These are phyloP conservation scores for Populus alba DNA, from an alignment of 345 rosid species.

Conservation along the genomic window DNA sequence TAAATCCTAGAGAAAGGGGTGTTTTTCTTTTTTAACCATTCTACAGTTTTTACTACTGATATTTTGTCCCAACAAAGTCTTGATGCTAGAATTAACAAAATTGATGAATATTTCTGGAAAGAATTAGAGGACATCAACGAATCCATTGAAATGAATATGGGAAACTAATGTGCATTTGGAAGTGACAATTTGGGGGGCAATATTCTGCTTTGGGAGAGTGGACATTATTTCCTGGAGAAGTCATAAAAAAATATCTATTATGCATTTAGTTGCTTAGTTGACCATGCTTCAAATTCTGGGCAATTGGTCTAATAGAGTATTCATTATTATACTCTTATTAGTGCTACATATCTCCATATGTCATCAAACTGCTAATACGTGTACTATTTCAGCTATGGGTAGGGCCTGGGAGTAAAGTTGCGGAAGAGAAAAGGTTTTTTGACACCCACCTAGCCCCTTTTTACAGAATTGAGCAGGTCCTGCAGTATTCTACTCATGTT, in stretches of 20 bases:
- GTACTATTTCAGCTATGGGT: conserved; percentile 83
- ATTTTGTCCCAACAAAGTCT: background rate
- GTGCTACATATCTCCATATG: background rate
- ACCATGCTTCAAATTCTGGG: background rate
- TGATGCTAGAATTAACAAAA: background rate
- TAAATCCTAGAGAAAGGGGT: background rate
- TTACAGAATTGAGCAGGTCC: conserved; percentile 97
- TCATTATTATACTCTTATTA: background rate
- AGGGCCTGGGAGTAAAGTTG: conserved; percentile 91
- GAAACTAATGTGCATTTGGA: background rate
- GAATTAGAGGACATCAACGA: background rate
- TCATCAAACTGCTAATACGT: conserved; percentile 17
- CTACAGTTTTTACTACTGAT: background rate
- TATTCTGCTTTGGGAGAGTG: background rate
- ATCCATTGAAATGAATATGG: background rate
- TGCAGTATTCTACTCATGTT: background rate
- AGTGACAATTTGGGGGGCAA: background rate
- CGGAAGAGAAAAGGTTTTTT: conserved; percentile 83
- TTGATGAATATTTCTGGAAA: background rate
- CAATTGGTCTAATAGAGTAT: background rate
- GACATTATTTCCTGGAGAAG: background rate
- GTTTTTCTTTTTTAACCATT: background rate
- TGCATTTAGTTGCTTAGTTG: background rate
- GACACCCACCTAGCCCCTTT: conserved; percentile 90
- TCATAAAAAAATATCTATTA: background rate